Evolutionary conservation across 257 asterid genomes (phyloP), one percentile per base, ranked within the genome.

Genomic region (Nyctanthes arbortristis): DNA sequence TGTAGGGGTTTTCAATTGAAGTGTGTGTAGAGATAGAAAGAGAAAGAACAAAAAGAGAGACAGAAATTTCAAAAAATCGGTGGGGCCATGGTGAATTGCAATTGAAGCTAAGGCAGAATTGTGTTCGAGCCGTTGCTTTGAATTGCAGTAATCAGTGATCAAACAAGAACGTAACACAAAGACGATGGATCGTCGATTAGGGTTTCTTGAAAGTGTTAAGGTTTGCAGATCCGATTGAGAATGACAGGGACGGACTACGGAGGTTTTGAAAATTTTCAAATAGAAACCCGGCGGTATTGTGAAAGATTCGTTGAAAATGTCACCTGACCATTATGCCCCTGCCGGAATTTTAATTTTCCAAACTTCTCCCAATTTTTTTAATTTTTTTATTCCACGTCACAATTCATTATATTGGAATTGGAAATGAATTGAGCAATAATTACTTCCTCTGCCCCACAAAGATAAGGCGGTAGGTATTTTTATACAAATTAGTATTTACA

Each of bases 71-170:
- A 71, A 75, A 66, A 54, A 25, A 61, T 20, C 34, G 70, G 79
- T 75, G 87, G 79, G 87, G 36, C 78, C 80, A 62, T 0, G 74
- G 77, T 79, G 71, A 64, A 79, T 79, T 79, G 87, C 81, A 77
- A 82, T 74, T 59, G 78, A 82, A 76, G 87, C 76, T 32, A 82
- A 71, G 72, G 68, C 66, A 66, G 18, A 34, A 66, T 60, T 6
- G 63, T 36, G 43, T 47, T 70, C 10, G 35, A 55, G 4, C n/a
- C 59, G 59, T 24, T 52, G 31, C 59, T 52, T 10, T 8, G 6
- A 24, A 8, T 20, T 52, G 16, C 31, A 24, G 59, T 52, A 22
- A 52, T 22, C n/a, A 49, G 25, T 6, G 22, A 1, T 49, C 29
- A 52, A 14, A 52, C 30, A 24, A 52, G 14, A 24, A 20, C 47